Percentiles rank a stretch among this genome's conserved stretches.
phyloP scores from a whole-genome alignment of 768 basidiomycete genomes.

The Tylopilus intermedius region DNA sequence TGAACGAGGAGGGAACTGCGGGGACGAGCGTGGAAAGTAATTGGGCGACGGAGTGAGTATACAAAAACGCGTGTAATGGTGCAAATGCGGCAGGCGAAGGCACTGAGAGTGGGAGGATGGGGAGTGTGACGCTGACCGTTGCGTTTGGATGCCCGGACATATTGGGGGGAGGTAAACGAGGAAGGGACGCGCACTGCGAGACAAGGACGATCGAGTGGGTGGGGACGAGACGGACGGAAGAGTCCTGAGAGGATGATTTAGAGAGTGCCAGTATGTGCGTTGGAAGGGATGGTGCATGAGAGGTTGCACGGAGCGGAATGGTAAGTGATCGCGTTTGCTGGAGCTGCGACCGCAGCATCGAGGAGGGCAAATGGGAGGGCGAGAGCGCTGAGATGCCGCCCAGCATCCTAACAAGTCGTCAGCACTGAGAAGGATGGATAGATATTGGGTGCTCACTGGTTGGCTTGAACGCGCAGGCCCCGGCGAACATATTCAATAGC shows the following conservation, averaged over 20 bases:
- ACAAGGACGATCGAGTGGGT: conserved; percentile 68
- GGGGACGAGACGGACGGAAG: conserved; percentile 49
- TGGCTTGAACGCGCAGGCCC: conserved; percentile 41
- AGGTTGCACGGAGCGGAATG: conserved; percentile 29
- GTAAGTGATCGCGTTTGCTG: conserved; percentile 29
- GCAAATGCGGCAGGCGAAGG: conserved; percentile 61
- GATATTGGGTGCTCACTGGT: conserved; percentile 33
- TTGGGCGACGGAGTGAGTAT: conserved; percentile 50
- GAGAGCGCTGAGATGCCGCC: conserved; percentile 44
- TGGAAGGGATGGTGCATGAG: conserved; percentile 31
- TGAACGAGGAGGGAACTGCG: conserved; percentile 26
- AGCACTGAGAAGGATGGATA: conserved; percentile 24
- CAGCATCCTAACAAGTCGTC: conserved; percentile 34
- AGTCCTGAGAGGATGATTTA: conserved; percentile 26
- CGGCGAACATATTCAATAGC: conserved; percentile 64
- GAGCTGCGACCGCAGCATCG: conserved; percentile 29
- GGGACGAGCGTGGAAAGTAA: conserved; percentile 50
- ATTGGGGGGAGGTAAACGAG: conserved; percentile 42
- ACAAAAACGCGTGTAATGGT: conserved; percentile 58
- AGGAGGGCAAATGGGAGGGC: conserved; percentile 38
- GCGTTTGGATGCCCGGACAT: conserved; percentile 31
- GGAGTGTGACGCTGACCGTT: conserved; percentile 41
- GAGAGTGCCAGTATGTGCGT: conserved; percentile 52
- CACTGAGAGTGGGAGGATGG: conserved; percentile 58
- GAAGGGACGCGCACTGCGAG: conserved; percentile 61